Evolutionary conservation across 345 rosid species (phyloP), one percentile per base, ranked within the genome.

Genomic region (Moricandia moricandioides): DNA sequence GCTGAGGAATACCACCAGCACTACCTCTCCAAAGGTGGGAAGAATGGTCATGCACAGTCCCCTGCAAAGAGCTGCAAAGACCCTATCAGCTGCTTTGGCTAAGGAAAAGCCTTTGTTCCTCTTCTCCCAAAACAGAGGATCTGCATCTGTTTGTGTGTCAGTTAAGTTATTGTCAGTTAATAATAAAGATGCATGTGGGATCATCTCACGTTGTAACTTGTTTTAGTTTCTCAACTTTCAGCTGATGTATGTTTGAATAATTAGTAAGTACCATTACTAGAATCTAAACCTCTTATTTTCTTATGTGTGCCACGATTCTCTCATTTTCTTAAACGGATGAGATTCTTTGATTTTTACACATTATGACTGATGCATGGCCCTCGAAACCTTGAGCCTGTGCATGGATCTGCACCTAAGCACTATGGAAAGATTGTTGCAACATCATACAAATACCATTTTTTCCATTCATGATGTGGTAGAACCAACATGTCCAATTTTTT

Each of bases 1-100:
- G 97, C 97, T n/a, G 97, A 94, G 75, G 95, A 94, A 57, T 85
- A 90, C 75, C 96, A 94, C 77, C 98, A 94, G 83, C 92, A 88
- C 57, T 94, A 90, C 80, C 96, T 94, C 5, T 89, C 76, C 1
- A 91, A 94, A 81, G 98, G 98, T 0, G 98, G 96, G 7, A 89
- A 85, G n/a, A 82, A 84, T 55, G 98, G 98, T 7, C 82, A 72
- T 1, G 86, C 78, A 51, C 99, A 95, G 77, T 90, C 99, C 40
- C 13, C 89, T 35, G 88, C 81, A 31, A 90, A 94, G 72, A 89
- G 90, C 66, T 95, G 99, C 92, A 91, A 86, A 6, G 95, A 92
- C 67, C 90, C 97, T 3, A 94, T 94, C 75, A 82, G 88, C 56
- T 94, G 97, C 91, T 91, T 89, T 13, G 98, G 97, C 70, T 94